Base-by-base conservation (phyloP, 495 filamentous ascomycete genomes). In the Daldinia decipiens region DNA sequence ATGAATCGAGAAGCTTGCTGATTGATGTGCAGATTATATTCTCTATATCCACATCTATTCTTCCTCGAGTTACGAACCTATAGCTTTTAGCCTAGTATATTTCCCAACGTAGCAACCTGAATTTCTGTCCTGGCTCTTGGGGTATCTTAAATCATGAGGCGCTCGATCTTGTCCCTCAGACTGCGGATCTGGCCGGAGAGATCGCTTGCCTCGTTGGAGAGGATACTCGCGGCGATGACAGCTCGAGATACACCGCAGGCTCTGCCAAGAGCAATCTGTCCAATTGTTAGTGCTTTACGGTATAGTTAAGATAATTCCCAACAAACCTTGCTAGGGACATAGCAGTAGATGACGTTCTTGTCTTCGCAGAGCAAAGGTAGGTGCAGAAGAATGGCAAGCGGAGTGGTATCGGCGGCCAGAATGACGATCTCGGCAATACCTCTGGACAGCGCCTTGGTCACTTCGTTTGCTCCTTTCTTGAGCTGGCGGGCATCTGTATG, bases 141-240 rank as follows among this genome's bases (percentile, higher is more conserved):
- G 67, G 68, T 71, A 70, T 73, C 77, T 89, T 93, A 99, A 82
- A 99, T 96, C 88, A 95, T 93, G 61, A 98, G 86, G 75, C 95
- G 87, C 86, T 99, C 95, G 45, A 99, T 93, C 90, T 97, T 95
- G 79, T 94, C 91, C 86, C 95, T 97, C 74, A 98, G 81, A 51
- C 85, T 81, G 64, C 90, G 84, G 79, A 98, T 97, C 86, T 95
- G 92, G 70, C 84, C 84, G 81, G 89, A 90, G 32, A 98, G 85
- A 77, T 98, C 95, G 62, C 87, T 91, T 13, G 92, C 93, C 82
- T 98, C 95, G 85, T 98, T 98, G 73, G 91, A 93, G 39, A 93
- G 97, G 76, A 98, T 95, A 68, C 87, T 90, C 40, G 88, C 90
- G 43, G 92, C 89, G 24, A 99, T 98, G 40, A 99, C 94, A 47